Conservation (phyloP, 768 basidiomycete genomes). For the Cystofilobasidium capitatum region DNA sequence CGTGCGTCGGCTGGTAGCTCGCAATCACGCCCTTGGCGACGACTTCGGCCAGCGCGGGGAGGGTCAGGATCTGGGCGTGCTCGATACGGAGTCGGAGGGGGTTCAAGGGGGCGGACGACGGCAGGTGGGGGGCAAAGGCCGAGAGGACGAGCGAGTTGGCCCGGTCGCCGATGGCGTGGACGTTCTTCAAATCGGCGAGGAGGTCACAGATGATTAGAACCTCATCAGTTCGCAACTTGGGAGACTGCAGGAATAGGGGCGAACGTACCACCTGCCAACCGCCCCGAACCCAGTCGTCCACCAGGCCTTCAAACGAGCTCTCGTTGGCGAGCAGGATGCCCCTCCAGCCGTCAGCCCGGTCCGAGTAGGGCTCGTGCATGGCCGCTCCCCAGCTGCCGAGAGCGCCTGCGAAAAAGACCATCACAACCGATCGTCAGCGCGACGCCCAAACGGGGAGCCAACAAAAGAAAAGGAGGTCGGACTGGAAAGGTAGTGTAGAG, state of each 20-base stretch:
- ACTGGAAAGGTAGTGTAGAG: slow-evolving; percentile 64
- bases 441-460: neutral
- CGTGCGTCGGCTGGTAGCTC: slow-evolving; percentile 2
- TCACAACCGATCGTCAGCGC: slow-evolving; percentile 55
- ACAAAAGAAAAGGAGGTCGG: slow-evolving; percentile 28
- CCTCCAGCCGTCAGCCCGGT: slow-evolving; percentile 49
- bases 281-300: slow-evolving; percentile 57
- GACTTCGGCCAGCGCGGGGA: slow-evolving; percentile 57
- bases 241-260: neutral
- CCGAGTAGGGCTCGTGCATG: slow-evolving; percentile 66
- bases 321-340: slow-evolving; percentile 61
- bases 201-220: neutral
- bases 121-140: slow-evolving; percentile 52
- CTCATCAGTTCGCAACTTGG: neutral
- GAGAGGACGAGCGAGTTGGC: slow-evolving; percentile 76
- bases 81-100: slow-evolving; percentile 66
- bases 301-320: slow-evolving; percentile 48
- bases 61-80: slow-evolving; percentile 80
- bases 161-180: slow-evolving; percentile 55
- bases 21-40: slow-evolving; percentile 52
- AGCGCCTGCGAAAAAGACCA: slow-evolving; percentile 51
- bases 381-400: slow-evolving; percentile 90
- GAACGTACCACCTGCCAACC: slow-evolving; percentile 67
- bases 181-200: slow-evolving; percentile 49
- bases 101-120: slow-evolving; percentile 36